A percentile compares a stretch with the other conserved stretches of the same genome.
These are phyloP conservation scores for Alliaria petiolata DNA, from an alignment of 345 rosid genomes.

Conservation along the genomic window DNA sequence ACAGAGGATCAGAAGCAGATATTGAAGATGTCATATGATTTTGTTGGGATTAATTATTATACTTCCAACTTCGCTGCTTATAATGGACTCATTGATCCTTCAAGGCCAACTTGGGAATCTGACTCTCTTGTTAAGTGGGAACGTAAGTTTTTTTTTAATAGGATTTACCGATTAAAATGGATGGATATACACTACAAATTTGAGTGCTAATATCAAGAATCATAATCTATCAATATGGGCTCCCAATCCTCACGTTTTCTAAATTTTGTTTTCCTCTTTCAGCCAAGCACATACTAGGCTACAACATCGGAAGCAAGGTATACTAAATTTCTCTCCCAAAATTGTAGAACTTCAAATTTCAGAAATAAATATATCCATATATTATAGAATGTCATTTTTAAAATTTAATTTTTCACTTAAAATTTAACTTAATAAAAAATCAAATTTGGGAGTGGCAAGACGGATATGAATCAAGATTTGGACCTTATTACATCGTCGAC, in stretches of 20 bases:
- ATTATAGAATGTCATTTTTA: background rate
- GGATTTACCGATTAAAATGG: background rate
- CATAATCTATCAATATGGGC: background rate
- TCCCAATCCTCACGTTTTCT: background rate
- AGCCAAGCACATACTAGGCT: conserved; percentile 10
- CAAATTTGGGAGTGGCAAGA: conserved; percentile 49
- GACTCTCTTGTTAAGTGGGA: conserved; percentile 25
- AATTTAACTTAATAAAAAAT: no score
- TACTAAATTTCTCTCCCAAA: background rate
- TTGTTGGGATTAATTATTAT: conserved; percentile 24
- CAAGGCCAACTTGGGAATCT: conserved; percentile 10
- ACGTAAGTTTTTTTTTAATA: background rate
- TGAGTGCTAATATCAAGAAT: no score
- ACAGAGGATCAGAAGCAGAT: conserved; percentile 7
- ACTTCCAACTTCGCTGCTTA: background rate
- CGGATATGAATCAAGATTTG: conserved; percentile 39
- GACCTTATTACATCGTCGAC: conserved; percentile 47
- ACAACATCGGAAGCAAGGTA: conserved; percentile 15
- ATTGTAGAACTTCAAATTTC: background rate
- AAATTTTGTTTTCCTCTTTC: background rate
- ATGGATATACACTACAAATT: no score
- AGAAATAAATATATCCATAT: background rate
- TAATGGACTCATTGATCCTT: conserved; percentile 4
- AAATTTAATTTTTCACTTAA: conserved; percentile 31
- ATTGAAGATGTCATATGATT: conserved; percentile 17